Evolutionary conservation across 2,329 filamentous ascomycete genomes (phyloP).

Genomic region (Verticillium dahliae): DNA sequence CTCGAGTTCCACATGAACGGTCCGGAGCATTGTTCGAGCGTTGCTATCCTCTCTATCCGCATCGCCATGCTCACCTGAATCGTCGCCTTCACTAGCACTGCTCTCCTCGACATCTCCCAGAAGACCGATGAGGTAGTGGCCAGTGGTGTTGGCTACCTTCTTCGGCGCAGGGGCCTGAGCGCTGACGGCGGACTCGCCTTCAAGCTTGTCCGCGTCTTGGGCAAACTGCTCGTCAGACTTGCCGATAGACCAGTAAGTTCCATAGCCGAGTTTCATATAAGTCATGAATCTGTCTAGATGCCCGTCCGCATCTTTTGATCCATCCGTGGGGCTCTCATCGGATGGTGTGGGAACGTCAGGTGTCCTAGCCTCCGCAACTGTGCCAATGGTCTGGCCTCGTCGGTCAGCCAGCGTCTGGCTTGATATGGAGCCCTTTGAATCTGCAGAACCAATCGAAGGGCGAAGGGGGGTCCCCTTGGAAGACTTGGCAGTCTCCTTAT

Average conservation of each 20-base stretch:
- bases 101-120: conserved; percentile 39
- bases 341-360: background rate
- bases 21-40: conserved; percentile 55
- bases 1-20: conserved; percentile 60
- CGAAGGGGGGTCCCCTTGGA: background rate
- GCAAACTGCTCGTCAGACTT: conserved; percentile 4
- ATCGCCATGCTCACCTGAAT: conserved; percentile 3
- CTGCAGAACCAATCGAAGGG: background rate
- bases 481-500: too few species aligned
- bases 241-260: conserved; percentile 53
- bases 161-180: background rate
- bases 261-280: conserved; percentile 62
- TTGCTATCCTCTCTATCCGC: conserved; percentile 27
- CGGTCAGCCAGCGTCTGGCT: conserved; percentile 10
- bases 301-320: conserved; percentile 23
- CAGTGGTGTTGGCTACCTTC: conserved; percentile 16
- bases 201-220: background rate
- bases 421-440: background rate
- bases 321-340: background rate
- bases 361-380: conserved; percentile 7
- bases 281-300: conserved; percentile 51
- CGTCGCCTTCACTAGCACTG: conserved; percentile 18
- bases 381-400: conserved; percentile 9
- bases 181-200: background rate
- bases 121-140: conserved; percentile 61